These are phyloP conservation scores for Chernovozyma sophiae-reginae DNA, from an alignment of 1,139 yeast species.

Conservation along the genomic window DNA sequence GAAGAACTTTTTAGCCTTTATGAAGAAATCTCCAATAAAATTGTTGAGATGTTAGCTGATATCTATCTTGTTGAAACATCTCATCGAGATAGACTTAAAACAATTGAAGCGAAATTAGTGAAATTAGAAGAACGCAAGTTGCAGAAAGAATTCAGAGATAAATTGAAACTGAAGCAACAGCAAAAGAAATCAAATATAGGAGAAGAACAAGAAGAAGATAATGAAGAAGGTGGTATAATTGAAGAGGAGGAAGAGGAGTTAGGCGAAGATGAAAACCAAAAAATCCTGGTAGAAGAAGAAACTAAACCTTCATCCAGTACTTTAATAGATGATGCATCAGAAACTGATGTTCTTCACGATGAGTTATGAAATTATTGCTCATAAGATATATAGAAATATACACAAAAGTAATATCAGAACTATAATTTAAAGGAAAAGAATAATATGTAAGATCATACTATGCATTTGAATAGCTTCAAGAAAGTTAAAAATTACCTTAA, in stretches of 20 bases:
- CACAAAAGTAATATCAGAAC: too few relatives aligned
- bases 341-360: slow-evolving; percentile 5
- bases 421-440: too few relatives aligned
- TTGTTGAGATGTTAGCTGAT: slow-evolving; percentile 33
- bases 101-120: slow-evolving; percentile 31
- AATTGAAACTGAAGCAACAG: slow-evolving; percentile 22
- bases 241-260: slow-evolving; percentile 11
- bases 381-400: too few relatives aligned
- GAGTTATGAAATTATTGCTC: slow-evolving; percentile 7
- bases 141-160: slow-evolving; percentile 34
- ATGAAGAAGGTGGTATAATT: slow-evolving; percentile 16
- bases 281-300: neutral
- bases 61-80: slow-evolving; percentile 29
- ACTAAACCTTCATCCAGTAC: neutral
- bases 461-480: too few relatives aligned
- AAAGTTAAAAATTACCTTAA: too few relatives aligned
- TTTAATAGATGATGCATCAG: neutral
- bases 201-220: slow-evolving; percentile 16
- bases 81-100: slow-evolving; percentile 38
- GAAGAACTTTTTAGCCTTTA: slow-evolving; percentile 31
- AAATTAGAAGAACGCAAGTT: slow-evolving; percentile 32
- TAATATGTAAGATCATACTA: too few relatives aligned
- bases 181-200: slow-evolving; percentile 19
- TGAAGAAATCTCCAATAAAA: slow-evolving; percentile 29
- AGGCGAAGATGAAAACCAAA: neutral